Conservation (phyloP, 1,284 basidiomycete genomes). For the Abortiporus biennis region DNA sequence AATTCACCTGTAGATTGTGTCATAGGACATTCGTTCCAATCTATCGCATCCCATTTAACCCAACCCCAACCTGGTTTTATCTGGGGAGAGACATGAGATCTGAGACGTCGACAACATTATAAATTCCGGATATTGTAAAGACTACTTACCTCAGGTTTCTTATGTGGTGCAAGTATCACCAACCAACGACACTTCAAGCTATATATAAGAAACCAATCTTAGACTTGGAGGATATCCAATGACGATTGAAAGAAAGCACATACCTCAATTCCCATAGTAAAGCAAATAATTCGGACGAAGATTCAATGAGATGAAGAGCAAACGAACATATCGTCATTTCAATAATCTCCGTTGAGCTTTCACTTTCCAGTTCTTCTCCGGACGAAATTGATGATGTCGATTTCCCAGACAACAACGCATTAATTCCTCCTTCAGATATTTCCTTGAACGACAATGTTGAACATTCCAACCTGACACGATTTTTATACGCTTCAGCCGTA, state of each 20-base stretch:
- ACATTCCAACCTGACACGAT: constrained; percentile 41
- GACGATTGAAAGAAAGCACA: constrained; percentile 1
- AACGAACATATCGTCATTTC: constrained; percentile 71
- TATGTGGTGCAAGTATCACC: constrained; percentile 66
- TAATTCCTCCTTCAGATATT: constrained; percentile 42
- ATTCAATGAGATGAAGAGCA: constrained; percentile 63
- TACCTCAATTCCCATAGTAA: constrained; percentile 51
- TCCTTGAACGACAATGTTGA: constrained; percentile 47
- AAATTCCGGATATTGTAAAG: neutral
- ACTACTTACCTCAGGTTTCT: constrained; percentile 60
- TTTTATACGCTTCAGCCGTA: constrained; percentile 42
- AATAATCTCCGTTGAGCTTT: constrained; percentile 19
- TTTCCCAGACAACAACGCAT: neutral
- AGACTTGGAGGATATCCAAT: neutral
- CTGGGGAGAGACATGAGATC: constrained; percentile 25
- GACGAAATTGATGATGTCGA: neutral
- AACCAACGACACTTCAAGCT: constrained; percentile 59
- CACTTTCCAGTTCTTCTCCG: too few species aligned
- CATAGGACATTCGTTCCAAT: constrained; percentile 43
- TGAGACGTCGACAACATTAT: neutral
- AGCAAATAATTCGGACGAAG: constrained; percentile 55
- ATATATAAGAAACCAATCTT: neutral
- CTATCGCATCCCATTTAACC: constrained; percentile 58
- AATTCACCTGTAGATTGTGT: constrained; percentile 38
- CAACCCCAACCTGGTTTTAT: constrained; percentile 75